These are phyloP conservation scores for Aspergillus cavernicola DNA, from an alignment of 495 filamentous ascomycete species.

Conservation along the genomic window DNA sequence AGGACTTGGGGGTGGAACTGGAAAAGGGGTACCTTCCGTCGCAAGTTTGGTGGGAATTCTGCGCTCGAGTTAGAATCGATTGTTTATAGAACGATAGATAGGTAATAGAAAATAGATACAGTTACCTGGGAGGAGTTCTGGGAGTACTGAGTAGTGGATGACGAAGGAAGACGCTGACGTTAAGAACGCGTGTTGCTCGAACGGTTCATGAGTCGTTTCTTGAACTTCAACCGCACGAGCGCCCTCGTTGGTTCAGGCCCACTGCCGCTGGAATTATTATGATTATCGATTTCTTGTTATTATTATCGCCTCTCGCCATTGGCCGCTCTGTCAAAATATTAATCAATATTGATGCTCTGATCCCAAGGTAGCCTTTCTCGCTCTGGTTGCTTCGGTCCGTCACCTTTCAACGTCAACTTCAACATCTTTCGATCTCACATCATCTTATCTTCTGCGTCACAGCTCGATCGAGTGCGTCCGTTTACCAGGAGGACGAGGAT, in stretches of 20 bases:
- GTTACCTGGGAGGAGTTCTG: no score
- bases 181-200: conserved; percentile 8
- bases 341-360: conserved; percentile 1
- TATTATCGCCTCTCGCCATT: conserved; percentile 1
- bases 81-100: neutral
- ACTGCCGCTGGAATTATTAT: neutral
- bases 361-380: neutral
- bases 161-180: no score
- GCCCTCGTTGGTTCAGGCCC: neutral
- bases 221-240: conserved; percentile 1
- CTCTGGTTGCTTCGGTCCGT: conserved; percentile 4
- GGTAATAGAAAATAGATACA: neutral
- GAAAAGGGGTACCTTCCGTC: neutral
- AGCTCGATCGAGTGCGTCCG: neutral
- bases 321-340: neutral
- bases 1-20: neutral
- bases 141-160: no score
- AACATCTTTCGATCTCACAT: neutral
- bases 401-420: conserved; percentile 1
- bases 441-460: neutral
- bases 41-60: neutral
- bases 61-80: neutral
- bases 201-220: neutral
- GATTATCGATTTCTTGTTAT: conserved; percentile 9
- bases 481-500: neutral